Conservation (phyloP, 805 yeast species). For the Hanseniaspora vineae region DNA sequence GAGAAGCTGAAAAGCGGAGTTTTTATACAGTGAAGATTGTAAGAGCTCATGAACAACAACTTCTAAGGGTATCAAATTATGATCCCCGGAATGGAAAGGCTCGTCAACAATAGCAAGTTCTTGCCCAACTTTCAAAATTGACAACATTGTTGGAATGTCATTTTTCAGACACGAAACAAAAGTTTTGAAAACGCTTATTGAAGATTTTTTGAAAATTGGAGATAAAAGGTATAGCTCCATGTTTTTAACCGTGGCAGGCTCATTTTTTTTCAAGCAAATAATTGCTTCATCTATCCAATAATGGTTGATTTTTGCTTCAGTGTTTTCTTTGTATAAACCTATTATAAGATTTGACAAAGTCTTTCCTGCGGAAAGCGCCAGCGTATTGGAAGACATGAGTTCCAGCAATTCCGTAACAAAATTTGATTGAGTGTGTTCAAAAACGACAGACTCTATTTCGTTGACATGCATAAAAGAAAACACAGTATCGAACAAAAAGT, state of each 20-base stretch:
- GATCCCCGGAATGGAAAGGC: conserved; percentile 27
- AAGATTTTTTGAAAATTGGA: conserved; percentile 37
- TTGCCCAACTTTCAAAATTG: conserved; percentile 52
- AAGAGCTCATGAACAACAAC: conserved; percentile 27
- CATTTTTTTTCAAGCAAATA: conserved; percentile 25
- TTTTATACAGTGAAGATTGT: conserved; percentile 32
- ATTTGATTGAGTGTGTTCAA: conserved; percentile 27
- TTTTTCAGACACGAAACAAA: conserved; percentile 23
- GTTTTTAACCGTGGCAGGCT: conserved; percentile 25
- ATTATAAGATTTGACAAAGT: conserved; percentile 31
- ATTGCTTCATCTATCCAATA: conserved; percentile 32
- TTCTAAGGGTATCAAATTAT: conserved; percentile 22
- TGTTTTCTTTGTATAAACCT: conserved; percentile 22
- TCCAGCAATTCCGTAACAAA: conserved; percentile 37
- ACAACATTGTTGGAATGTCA: conserved; percentile 31
- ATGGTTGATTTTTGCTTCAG: conserved; percentile 31
- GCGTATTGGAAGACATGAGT: conserved; percentile 40
- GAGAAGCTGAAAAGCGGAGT: conserved; percentile 47
- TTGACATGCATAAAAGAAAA: conserved; percentile 31
- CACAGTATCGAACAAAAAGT: conserved; percentile 45
- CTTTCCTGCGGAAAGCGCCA: conserved; percentile 59
- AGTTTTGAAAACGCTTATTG: conserved; percentile 28
- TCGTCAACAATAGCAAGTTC: conserved; percentile 40
- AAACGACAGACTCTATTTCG: conserved; percentile 16
- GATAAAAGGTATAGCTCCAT: conserved; percentile 52